Evolutionary conservation across 1,139 yeast genomes (phyloP).

Genomic region (Lodderomyces margitis): DNA sequence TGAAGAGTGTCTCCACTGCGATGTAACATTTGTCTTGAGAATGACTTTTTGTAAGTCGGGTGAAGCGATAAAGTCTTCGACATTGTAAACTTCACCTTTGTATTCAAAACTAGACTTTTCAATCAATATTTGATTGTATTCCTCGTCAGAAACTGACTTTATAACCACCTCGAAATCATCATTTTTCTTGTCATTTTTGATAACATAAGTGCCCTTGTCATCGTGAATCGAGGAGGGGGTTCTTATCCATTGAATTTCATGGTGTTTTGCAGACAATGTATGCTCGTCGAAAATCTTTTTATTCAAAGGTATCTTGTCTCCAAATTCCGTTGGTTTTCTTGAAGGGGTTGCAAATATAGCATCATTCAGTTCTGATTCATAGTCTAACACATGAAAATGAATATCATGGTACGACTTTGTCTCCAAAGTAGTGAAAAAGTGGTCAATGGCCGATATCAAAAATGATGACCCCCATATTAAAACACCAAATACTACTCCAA

Average conservation of each 20-base stretch:
- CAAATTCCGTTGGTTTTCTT: constrained; percentile 30
- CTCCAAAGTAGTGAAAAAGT: not conserved
- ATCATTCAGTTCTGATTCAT: not conserved
- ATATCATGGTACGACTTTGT: not conserved
- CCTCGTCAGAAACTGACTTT: constrained; percentile 50
- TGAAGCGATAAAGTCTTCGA: constrained; percentile 58
- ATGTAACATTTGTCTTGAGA: constrained; percentile 50
- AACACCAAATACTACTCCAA: constrained; percentile 10
- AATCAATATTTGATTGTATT: constrained; percentile 45
- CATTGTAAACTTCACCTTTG: constrained; percentile 38
- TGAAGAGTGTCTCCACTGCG: constrained; percentile 77
- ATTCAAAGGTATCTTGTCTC: constrained; percentile 25
- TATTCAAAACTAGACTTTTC: constrained; percentile 46
- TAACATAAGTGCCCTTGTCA: constrained; percentile 57
- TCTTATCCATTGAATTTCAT: constrained; percentile 66
- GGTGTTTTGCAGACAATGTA: constrained; percentile 47
- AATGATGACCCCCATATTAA: constrained; percentile 42
- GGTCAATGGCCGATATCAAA: constrained; percentile 15
- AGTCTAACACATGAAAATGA: not conserved
- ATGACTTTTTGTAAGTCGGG: constrained; percentile 61
- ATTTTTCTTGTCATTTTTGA: constrained; percentile 28
- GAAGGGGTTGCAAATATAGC: constrained; percentile 25
- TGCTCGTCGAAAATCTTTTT: constrained; percentile 25
- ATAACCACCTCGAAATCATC: constrained; percentile 30
- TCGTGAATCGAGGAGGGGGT: constrained; percentile 42